phyloP scores from a whole-genome alignment of 2,329 filamentous ascomycete species.

The Colletotrichum limetticola region DNA sequence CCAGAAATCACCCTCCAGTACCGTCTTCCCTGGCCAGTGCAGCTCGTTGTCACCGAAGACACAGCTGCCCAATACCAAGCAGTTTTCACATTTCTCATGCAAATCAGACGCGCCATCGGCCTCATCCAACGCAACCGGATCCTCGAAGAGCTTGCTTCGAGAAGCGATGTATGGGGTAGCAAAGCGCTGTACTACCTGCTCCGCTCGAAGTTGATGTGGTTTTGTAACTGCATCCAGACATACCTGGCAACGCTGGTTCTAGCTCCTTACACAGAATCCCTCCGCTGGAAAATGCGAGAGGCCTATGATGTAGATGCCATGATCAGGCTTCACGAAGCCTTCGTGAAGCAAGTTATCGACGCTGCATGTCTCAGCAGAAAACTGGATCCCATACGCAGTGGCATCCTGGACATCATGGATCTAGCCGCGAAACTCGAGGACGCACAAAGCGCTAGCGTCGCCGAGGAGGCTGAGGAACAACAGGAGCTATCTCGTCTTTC shows the following conservation, averaged over 20 bases:
- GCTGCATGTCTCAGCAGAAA: slow-evolving; percentile 77
- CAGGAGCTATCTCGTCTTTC: slow-evolving; percentile 53
- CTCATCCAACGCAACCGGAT: slow-evolving; percentile 69
- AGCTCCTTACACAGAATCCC: slow-evolving; percentile 64
- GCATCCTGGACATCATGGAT: slow-evolving; percentile 81
- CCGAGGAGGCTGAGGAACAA: slow-evolving; percentile 49
- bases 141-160: slow-evolving; percentile 51
- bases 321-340: slow-evolving; percentile 75
- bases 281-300: slow-evolving; percentile 66
- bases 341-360: slow-evolving; percentile 70
- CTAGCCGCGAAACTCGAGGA: slow-evolving; percentile 77
- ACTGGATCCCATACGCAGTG: slow-evolving; percentile 76
- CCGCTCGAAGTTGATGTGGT: slow-evolving; percentile 80
- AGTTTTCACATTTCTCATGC: slow-evolving; percentile 80
- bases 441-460: slow-evolving; percentile 55
- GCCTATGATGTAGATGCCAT: slow-evolving; percentile 84
- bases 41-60: slow-evolving; percentile 77
- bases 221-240: slow-evolving; percentile 77
- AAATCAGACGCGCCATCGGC: slow-evolving; percentile 77
- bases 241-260: slow-evolving; percentile 82
- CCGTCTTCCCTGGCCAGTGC: slow-evolving; percentile 72
- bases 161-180: slow-evolving; percentile 51
- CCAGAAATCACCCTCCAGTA: slow-evolving; percentile 75
- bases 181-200: slow-evolving; percentile 67
- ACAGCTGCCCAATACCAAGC: slow-evolving; percentile 75